Base-by-base conservation (phyloP, 208 protist species). In the Acanthamoeba divionensis region DNA sequence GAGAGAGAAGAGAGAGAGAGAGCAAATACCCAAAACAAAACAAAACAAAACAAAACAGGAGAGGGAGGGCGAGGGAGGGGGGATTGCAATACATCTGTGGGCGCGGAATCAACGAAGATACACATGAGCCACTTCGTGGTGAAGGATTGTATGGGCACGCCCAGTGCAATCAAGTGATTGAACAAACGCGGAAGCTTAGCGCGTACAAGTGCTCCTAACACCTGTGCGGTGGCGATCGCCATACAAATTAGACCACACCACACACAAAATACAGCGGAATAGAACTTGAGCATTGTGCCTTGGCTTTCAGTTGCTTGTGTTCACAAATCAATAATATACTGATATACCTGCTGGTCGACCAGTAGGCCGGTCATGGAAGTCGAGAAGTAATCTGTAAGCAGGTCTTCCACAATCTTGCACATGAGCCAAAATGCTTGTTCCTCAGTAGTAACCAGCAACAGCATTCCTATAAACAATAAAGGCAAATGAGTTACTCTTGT, bases 81-180 rank as follows among this genome's bases (percentile, higher is more conserved):
- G n/a, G n/a, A n/a, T n/a, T n/a, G n/a, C n/a, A n/a, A n/a, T n/a
- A n/a, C n/a, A n/a, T 88, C 79, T 29, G 79, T 71, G 38, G 79
- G 79, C 5, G 60, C 38, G 13, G 79, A 71, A 41, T 88, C 52
- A 47, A 47, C 60, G n/a, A 88, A 88, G 1, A 88, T 71, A 47
- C 60, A 69, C 57, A 88, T 65, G 26, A 88, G 57, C 79, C 79
- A 88, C 57, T 88, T 83, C 2, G 73, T 83, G 9, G 73, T 83
- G 50, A 83, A 83, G 36, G 73, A 83, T 13, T 83, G 73, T 38
- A 83, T 54, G n/a, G 73, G 73, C 73, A 83, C 73, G 48, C 73
- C 73, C 48, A 83, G 48, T 7, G 5, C 50, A 18, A 54, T 65
- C 48, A 83, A 54, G 45, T 83, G 73, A 4, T 8, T 15, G 50